Percentiles rank a stretch among this genome's conserved stretches.
Conservation (phyloP, 352 stramenopile genomes). For the Blastocystis sp. region DNA sequence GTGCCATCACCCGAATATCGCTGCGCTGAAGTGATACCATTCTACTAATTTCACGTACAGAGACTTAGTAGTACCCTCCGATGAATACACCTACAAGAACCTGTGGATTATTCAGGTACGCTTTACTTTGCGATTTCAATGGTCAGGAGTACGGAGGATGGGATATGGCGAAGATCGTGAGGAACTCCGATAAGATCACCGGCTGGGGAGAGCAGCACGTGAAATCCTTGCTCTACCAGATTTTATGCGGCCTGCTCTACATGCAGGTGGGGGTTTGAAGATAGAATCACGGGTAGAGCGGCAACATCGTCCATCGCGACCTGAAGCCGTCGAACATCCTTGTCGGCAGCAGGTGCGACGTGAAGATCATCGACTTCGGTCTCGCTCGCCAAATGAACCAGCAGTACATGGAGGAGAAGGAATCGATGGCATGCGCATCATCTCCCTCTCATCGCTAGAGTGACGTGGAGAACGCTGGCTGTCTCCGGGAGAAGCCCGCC, state of each 20-base stretch:
- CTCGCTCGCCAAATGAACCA: slow-evolving; percentile 74
- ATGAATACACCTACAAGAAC: slow-evolving; percentile 62
- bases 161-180: slow-evolving; percentile 64
- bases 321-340: slow-evolving; percentile 82
- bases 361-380: slow-evolving; percentile 78
- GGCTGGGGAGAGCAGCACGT: slow-evolving; percentile 79
- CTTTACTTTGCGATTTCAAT: not conserved
- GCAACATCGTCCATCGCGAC: slow-evolving; percentile 77
- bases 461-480: slow-evolving; percentile 29
- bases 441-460: not conserved
- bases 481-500: not conserved
- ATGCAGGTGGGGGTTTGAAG: slow-evolving; percentile 76
- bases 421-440: not conserved
- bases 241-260: slow-evolving; percentile 89
- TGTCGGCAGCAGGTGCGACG: slow-evolving; percentile 80
- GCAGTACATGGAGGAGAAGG: slow-evolving; percentile 57
- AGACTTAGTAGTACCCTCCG: slow-evolving; percentile 58
- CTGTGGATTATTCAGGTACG: slow-evolving; percentile 66
- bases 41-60: not conserved
- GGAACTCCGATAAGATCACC: slow-evolving; percentile 75
- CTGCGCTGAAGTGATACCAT: slow-evolving; percentile 20
- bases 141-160: slow-evolving; percentile 62
- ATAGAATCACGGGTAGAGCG: not conserved
- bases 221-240: slow-evolving; percentile 80
- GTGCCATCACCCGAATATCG: slow-evolving; percentile 65